Evolutionary conservation across 2,329 filamentous ascomycete genomes (phyloP).

Genomic region (Colletotrichum sp.): DNA sequence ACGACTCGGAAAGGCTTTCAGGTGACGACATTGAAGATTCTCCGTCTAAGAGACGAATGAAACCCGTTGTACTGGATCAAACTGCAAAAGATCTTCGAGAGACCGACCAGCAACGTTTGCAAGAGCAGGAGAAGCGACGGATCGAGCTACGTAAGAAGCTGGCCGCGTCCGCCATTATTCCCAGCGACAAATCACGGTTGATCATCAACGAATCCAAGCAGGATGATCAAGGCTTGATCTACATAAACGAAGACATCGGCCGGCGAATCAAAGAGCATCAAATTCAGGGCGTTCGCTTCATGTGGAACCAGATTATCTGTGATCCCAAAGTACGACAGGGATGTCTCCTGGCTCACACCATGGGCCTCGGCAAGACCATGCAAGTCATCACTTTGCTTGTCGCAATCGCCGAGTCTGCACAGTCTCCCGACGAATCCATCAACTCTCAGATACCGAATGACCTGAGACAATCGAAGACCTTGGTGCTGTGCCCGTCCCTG

Average conservation of each 20-base stretch:
- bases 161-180: slow-evolving; percentile 45
- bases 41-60: slow-evolving; percentile 50
- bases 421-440: slow-evolving; percentile 62
- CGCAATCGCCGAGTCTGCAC: slow-evolving; percentile 70
- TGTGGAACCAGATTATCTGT: slow-evolving; percentile 84
- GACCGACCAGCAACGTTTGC: slow-evolving; percentile 56
- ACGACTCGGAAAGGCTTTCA: neutral
- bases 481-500: slow-evolving; percentile 78
- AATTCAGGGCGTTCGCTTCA: slow-evolving; percentile 79
- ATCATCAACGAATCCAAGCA: slow-evolving; percentile 73
- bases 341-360: slow-evolving; percentile 85
- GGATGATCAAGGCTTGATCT: slow-evolving; percentile 65
- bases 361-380: slow-evolving; percentile 94
- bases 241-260: slow-evolving; percentile 69
- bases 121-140: slow-evolving; percentile 59
- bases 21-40: slow-evolving; percentile 24
- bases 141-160: slow-evolving; percentile 51
- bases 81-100: slow-evolving; percentile 59
- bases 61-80: slow-evolving; percentile 52
- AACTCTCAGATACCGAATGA: slow-evolving; percentile 70
- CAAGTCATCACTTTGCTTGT: slow-evolving; percentile 86
- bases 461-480: slow-evolving; percentile 65
- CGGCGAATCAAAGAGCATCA: slow-evolving; percentile 79
- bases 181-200: slow-evolving; percentile 53
- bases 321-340: slow-evolving; percentile 67